Evolutionary conservation across 768 basidiomycete species (phyloP), one percentile per base, ranked within the genome.

Genomic region (Termitomyces sp.): DNA sequence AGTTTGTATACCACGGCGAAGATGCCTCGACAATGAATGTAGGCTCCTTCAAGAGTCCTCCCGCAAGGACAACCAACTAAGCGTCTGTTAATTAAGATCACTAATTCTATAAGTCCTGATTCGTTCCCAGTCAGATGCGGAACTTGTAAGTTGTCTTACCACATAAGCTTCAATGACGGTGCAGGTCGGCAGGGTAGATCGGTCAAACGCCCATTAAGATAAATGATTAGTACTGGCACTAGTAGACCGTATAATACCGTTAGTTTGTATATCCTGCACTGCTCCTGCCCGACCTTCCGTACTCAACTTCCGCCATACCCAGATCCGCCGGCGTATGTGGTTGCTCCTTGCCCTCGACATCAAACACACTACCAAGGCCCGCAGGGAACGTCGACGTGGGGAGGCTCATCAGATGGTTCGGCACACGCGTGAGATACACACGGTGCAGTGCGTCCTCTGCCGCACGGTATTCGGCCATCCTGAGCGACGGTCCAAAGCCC

Each of bases 391-490:
- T 89, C 44, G 83, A 82, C 5, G 89, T 85, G 7, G 92, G 92
- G 42, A 93, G 75, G 53, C 84, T 82, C 45, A 92, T 64, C 37
- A 82, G 72, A 56, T 92, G 79, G 51, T 86, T 74, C 6, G 91
- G 91, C 52, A 85, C 85, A 61, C 81, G 82, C 12, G 91, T 93
- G 58, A 95, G 83, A 73, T 93, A 95, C 22, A 95, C 77, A 43
- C 92, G 81, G 60, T 88, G 84, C 26, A 95, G 77, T 0, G 93
- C 84, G 65, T 95, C 92, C 72, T 96, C 93, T 9, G 90, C 89
- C 16, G 93, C 94, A 57, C 96, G 80, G 74, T 84, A 95, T 73
- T 98, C 94, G 16, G 94, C 94, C 96, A 98, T 98, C 71, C 84
- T 87, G 55, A 98, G 75, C 3, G 92, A 95, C 63, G 85, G 88